Conservation (phyloP, 768 basidiomycete genomes). For the Rhizopogon vulgaris region DNA sequence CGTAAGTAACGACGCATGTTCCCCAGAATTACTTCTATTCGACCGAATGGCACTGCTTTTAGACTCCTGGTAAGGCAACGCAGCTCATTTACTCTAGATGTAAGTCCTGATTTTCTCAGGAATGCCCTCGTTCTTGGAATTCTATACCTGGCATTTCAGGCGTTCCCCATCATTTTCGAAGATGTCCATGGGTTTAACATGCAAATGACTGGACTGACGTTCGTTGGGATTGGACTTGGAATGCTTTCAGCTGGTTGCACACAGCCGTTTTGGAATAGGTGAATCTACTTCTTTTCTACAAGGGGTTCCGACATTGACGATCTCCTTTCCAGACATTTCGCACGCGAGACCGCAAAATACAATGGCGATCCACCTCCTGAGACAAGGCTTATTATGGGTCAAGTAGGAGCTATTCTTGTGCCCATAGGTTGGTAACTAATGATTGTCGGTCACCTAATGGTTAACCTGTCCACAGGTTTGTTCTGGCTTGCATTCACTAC, state of each 20-base stretch:
- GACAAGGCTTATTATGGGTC: slow-evolving; percentile 56
- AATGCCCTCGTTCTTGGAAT: slow-evolving; percentile 36
- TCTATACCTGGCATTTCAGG: slow-evolving; percentile 50
- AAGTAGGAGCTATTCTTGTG: slow-evolving; percentile 60
- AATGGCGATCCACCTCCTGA: slow-evolving; percentile 57
- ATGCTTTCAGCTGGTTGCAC: slow-evolving; percentile 33
- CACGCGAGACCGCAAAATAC: slow-evolving; percentile 30
- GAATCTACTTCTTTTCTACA: not conserved
- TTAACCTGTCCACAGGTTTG: slow-evolving; percentile 24
- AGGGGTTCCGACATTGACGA: not conserved
- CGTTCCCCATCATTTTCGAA: slow-evolving; percentile 47
- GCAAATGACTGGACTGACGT: slow-evolving; percentile 43
- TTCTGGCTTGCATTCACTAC: slow-evolving; percentile 55
- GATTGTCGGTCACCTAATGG: not conserved
- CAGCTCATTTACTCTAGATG: not conserved
- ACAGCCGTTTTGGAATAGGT: slow-evolving; percentile 43
- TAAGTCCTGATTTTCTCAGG: slow-evolving; percentile 17
- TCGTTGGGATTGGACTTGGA: slow-evolving; percentile 46
- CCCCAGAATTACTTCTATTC: slow-evolving; percentile 49
- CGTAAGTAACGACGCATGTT: not conserved
- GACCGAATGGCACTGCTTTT: slow-evolving; percentile 77
- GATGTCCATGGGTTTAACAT: slow-evolving; percentile 44
- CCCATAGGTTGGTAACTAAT: slow-evolving; percentile 41
- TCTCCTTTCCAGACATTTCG: slow-evolving; percentile 27
- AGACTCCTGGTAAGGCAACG: slow-evolving; percentile 51